A percentile compares a stretch with the other conserved stretches of the same genome.
These are phyloP conservation scores for Fusarium albosuccineum DNA, from an alignment of 2,329 filamentous ascomycete species.

Conservation along the genomic window DNA sequence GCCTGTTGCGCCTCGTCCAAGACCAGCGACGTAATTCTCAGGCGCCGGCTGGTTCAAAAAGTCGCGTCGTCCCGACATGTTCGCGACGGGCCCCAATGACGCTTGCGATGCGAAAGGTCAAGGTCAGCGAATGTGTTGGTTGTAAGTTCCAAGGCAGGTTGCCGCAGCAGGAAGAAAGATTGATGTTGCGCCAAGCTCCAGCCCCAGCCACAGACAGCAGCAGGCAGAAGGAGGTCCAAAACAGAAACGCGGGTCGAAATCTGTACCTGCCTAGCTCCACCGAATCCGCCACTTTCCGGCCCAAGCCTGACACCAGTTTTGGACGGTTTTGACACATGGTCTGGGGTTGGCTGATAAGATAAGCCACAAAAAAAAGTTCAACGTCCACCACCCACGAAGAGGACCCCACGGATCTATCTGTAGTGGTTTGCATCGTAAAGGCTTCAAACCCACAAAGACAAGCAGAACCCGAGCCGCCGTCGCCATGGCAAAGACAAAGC, in stretches of 20 bases:
- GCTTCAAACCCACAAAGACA: conserved; percentile 17
- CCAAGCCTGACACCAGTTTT: background rate
- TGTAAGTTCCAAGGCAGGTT: background rate
- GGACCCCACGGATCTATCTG: conserved; percentile 1
- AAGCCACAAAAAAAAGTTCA: conserved; percentile 42
- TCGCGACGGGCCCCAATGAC: conserved; percentile 38
- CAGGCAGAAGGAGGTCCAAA: conserved; percentile 27
- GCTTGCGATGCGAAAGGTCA: conserved; percentile 22
- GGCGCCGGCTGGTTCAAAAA: conserved; percentile 89
- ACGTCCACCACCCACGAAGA: conserved; percentile 25
- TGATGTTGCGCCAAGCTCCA: conserved; percentile 21
- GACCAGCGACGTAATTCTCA: conserved; percentile 93
- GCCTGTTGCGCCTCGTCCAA: conserved; percentile 96
- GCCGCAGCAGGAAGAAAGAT: conserved; percentile 4
- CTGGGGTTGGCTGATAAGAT: conserved; percentile 26
- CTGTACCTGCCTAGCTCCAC: conserved; percentile 1
- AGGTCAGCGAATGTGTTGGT: conserved; percentile 8
- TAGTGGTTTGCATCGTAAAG: conserved; percentile 10
- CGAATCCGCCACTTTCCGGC: conserved; percentile 18
- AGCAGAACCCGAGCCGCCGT: conserved; percentile 9
- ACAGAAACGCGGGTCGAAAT: conserved; percentile 30
- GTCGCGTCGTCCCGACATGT: conserved; percentile 77
- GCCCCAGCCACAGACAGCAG: conserved; percentile 13
- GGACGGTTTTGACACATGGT: background rate
- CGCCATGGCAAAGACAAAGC: conserved; percentile 66